Evolutionary conservation across 345 rosid genomes (phyloP).

Genomic region (Eutrema heterophyllum): DNA sequence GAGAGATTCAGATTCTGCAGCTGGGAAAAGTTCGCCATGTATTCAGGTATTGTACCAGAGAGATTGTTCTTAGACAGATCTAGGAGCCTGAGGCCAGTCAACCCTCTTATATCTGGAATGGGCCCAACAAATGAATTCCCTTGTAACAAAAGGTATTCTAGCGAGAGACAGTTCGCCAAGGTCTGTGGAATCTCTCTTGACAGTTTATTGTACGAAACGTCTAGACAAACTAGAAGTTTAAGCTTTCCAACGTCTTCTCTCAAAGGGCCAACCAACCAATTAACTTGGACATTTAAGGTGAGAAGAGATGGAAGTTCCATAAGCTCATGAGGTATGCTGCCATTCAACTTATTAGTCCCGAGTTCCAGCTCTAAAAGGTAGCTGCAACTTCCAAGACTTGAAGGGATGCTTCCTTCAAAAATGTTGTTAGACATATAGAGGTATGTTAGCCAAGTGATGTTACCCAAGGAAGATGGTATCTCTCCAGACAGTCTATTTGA

Average conservation of each 20-base stretch:
- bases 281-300: not conserved
- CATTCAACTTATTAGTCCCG: not conserved
- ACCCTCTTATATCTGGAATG: not conserved
- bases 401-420: not conserved
- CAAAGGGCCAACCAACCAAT: not conserved
- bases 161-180: not conserved
- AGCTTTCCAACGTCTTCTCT: not conserved
- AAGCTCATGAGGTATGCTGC: not conserved
- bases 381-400: not conserved
- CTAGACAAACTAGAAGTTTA: not conserved
- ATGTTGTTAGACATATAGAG: not conserved
- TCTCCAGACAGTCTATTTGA: constrained; percentile 16
- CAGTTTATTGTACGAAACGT: not conserved
- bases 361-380: not conserved
- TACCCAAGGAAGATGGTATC: not conserved
- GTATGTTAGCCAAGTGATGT: not conserved
- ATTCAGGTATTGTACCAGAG: constrained; percentile 4
- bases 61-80: not conserved
- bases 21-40: not conserved
- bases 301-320: not conserved
- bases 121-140: not conserved
- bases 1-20: constrained; percentile 5
- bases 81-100: not conserved
- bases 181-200: not conserved
- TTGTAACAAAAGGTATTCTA: not conserved